These are phyloP conservation scores for Zizania palustris DNA, from an alignment of 202 grass and related monocot species.

Conservation along the genomic window DNA sequence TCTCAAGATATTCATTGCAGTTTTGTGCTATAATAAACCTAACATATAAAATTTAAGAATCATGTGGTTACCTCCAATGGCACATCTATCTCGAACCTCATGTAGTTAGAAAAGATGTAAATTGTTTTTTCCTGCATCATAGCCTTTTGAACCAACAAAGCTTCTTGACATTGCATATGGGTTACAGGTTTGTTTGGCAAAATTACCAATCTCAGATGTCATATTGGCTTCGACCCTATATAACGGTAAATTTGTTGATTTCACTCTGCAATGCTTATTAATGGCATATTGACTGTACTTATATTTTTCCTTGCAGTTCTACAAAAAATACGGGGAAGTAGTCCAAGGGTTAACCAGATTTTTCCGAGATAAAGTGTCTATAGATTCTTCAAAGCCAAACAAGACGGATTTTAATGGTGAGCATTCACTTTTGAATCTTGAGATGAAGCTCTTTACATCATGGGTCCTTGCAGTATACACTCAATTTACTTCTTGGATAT, in stretches of 20 bases:
- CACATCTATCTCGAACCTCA: constrained; percentile 21
- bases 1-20: constrained; percentile 1
- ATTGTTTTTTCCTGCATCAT: constrained; percentile 8
- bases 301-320: constrained; percentile 64
- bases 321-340: constrained; percentile 89
- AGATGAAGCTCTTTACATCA: constrained; percentile 19
- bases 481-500: not conserved
- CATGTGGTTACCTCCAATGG: constrained; percentile 24
- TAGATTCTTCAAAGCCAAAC: constrained; percentile 54
- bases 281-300: constrained; percentile 29
- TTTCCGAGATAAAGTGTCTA: constrained; percentile 78
- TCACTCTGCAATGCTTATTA: constrained; percentile 34
- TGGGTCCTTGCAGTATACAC: not conserved
- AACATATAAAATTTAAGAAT: constrained; percentile 19
- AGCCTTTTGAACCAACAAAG: constrained; percentile 25
- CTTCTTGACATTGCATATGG: constrained; percentile 30
- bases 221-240: constrained; percentile 84
- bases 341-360: constrained; percentile 78
- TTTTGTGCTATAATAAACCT: constrained; percentile 31
- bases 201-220: constrained; percentile 89
- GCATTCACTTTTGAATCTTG: constrained; percentile 35
- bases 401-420: constrained; percentile 54
- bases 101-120: not conserved
- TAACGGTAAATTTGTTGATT: constrained; percentile 63
- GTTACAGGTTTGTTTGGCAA: constrained; percentile 72